phyloP scores from a whole-genome alignment of 2,329 filamentous ascomycete species.

The Fonsecaea multimorphosa region DNA sequence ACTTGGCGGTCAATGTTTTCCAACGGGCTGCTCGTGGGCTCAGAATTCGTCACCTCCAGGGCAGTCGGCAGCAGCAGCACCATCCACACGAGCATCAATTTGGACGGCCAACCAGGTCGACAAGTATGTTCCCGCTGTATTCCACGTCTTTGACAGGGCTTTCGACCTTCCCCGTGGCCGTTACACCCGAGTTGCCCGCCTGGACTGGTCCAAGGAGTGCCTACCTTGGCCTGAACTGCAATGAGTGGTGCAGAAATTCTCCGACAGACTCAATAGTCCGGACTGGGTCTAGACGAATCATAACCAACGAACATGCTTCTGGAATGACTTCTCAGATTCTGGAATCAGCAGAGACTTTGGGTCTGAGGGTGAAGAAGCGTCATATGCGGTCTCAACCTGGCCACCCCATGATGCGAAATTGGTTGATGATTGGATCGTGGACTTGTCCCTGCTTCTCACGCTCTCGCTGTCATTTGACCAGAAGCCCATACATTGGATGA shows the following conservation, averaged over 20 bases:
- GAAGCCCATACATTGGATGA: slow-evolving; percentile 17
- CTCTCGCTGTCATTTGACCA: slow-evolving; percentile 1
- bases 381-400: background rate
- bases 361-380: background rate
- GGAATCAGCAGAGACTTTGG: background rate
- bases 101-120: background rate
- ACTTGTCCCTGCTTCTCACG: background rate
- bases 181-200: slow-evolving; percentile 4
- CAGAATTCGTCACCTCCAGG: background rate
- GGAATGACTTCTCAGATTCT: slow-evolving; percentile 23
- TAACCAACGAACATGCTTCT: slow-evolving; percentile 32
- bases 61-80: background rate
- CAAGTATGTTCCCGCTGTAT: background rate
- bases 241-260: slow-evolving; percentile 23
- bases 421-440: slow-evolving; percentile 12
- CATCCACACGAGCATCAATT: background rate
- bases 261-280: slow-evolving; percentile 13
- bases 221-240: background rate
- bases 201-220: background rate
- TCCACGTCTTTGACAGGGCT: slow-evolving; percentile 7
- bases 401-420: background rate
- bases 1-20: background rate
- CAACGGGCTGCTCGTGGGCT: background rate
- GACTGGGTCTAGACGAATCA: slow-evolving; percentile 23
- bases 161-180: background rate